These are phyloP conservation scores for Achaetomiella virescens DNA, from an alignment of 495 filamentous ascomycete genomes.

Conservation along the genomic window DNA sequence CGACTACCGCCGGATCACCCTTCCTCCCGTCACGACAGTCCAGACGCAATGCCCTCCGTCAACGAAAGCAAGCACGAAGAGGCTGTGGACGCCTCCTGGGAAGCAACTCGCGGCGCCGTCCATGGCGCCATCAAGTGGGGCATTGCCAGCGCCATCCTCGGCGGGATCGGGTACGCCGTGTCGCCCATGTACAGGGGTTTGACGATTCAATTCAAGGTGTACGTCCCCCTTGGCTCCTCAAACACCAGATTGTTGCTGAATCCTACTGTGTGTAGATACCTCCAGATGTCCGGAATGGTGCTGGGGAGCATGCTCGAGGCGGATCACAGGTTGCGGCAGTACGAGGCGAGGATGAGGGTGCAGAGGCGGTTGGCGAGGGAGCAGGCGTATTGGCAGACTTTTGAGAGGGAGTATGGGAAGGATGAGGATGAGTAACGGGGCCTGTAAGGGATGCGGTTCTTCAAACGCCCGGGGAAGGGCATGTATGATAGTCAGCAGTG, in stretches of 20 bases:
- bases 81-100: constrained; percentile 53
- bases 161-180: constrained; percentile 48
- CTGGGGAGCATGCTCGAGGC: constrained; percentile 79
- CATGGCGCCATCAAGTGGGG: constrained; percentile 64
- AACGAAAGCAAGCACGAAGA: constrained; percentile 48
- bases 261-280: constrained; percentile 58
- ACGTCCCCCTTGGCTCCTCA: no score
- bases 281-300: constrained; percentile 86
- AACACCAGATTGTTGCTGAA: no score
- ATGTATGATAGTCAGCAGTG: not conserved
- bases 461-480: not conserved
- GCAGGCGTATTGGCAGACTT: constrained; percentile 53
- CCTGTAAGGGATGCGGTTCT: not conserved
- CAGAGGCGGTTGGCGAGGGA: constrained; percentile 57
- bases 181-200: constrained; percentile 74
- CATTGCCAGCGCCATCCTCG: constrained; percentile 49
- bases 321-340: constrained; percentile 65
- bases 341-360: constrained; percentile 56
- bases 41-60: constrained; percentile 28
- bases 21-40: not conserved
- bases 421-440: constrained; percentile 28
- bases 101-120: constrained; percentile 54
- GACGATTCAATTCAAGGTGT: constrained; percentile 88
- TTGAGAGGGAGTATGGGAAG: constrained; percentile 37
- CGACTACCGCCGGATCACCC: not conserved